Conservation (phyloP, 73 alveolate species). For the Loxodes magnus region DNA sequence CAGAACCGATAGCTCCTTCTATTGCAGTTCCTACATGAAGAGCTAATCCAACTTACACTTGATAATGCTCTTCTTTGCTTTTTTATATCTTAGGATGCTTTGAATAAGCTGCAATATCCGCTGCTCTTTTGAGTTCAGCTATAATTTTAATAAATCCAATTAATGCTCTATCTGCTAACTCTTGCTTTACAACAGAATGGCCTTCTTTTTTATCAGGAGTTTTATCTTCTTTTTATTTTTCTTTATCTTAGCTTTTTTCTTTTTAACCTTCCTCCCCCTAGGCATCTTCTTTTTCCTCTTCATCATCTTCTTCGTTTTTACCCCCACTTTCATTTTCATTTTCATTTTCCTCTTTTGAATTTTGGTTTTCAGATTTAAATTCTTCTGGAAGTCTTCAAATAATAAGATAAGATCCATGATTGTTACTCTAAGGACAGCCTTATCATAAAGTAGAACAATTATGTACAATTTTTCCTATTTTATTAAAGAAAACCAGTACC, state of each 20-base stretch:
- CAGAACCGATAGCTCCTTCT: conserved; percentile 89
- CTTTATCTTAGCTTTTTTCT: too few species aligned
- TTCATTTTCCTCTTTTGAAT: too few species aligned
- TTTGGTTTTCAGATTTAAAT: conserved; percentile 29
- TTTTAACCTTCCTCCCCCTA: too few species aligned
- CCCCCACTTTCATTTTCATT: too few species aligned
- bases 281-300: too few species aligned
- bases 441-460: conserved; percentile 37
- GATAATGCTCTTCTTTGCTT: conserved; percentile 25
- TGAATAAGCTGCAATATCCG: conserved; percentile 31
- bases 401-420: conserved; percentile 34
- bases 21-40: conserved; percentile 83
- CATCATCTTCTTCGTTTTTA: too few species aligned
- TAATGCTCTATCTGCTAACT: conserved; percentile 44
- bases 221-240: too few species aligned
- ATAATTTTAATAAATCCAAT: conserved; percentile 45
- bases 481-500: conserved; percentile 51
- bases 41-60: conserved; percentile 62
- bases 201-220: conserved; percentile 42
- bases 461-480: conserved; percentile 50
- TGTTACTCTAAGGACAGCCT: conserved; percentile 42
- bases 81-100: conserved; percentile 33
- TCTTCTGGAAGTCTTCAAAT: conserved; percentile 58
- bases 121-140: conserved; percentile 45
- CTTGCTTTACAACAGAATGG: conserved; percentile 29